These are phyloP conservation scores for Mitragyna speciosa DNA, from an alignment of 257 asterid species.

Conservation along the genomic window DNA sequence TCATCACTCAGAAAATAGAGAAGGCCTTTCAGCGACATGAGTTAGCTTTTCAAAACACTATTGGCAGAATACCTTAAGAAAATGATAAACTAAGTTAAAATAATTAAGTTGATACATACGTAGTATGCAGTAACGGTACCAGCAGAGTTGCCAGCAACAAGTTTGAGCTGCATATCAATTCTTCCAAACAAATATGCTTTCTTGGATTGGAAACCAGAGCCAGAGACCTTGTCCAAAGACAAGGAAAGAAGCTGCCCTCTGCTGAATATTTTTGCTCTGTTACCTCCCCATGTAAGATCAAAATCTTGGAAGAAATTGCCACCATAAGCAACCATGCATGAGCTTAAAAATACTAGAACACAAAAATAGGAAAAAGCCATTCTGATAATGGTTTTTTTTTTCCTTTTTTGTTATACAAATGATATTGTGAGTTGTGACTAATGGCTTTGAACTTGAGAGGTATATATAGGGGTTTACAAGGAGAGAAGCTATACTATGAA, in stretches of 20 bases:
- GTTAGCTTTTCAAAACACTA: background rate
- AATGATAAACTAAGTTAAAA: background rate
- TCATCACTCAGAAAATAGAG: too few relatives aligned
- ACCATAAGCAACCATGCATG: slow-evolving; percentile 23
- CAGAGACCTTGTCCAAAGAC: slow-evolving; percentile 30
- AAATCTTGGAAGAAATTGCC: slow-evolving; percentile 28
- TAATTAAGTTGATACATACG: slow-evolving; percentile 14
- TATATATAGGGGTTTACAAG: slow-evolving; percentile 4
- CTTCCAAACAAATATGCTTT: slow-evolving; percentile 31
- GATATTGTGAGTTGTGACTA: background rate
- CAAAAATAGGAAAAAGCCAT: slow-evolving; percentile 16
- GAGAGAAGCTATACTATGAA: background rate
- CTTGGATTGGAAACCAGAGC: slow-evolving; percentile 37
- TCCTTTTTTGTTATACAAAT: too few relatives aligned
- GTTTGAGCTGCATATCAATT: slow-evolving; percentile 39
- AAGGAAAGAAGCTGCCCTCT: slow-evolving; percentile 32
- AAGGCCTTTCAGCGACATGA: too few relatives aligned
- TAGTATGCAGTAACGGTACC: slow-evolving; percentile 37
- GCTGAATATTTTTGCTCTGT: slow-evolving; percentile 26
- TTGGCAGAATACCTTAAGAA: too few relatives aligned
- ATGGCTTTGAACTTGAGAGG: slow-evolving; percentile 8
- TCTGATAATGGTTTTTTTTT: background rate
- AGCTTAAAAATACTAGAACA: slow-evolving; percentile 14
- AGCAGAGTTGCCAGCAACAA: slow-evolving; percentile 39
- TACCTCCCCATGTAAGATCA: slow-evolving; percentile 30